Base-by-base conservation (phyloP, 345 rosid species). In the Turritis glabra region DNA sequence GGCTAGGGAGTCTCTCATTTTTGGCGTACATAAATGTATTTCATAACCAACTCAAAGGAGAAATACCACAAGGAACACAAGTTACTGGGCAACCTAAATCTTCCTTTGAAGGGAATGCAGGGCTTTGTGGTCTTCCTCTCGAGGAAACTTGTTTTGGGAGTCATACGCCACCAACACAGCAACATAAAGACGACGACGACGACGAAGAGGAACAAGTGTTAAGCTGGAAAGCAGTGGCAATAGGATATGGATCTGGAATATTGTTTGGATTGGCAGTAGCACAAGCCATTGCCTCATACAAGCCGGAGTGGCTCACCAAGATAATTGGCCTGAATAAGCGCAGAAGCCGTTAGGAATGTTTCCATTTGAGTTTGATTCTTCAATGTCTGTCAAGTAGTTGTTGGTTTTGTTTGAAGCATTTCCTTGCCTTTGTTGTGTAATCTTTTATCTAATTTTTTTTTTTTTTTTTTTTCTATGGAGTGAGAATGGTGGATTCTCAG, bases 71-170 rank as follows among this genome's bases (percentile, higher is more conserved):
- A 63, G 70, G 70, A 41, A 2, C 77, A 21, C 77, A 73, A 0
- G 53, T 73, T 0, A 64, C 4, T 29, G 71, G 77, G 1, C 64
- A 73, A 17, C 0, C 77, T 10, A 30, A 53, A 53, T 73, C 77
- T 0, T 73, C 70, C 0, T 73, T 73, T 17, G 47, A 72, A 52
- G 70, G 54, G 1, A 72, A 63, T 30, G 55, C 63, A 15, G 35
- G 70, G 26, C 70, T 72, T 63, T 72, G 77, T 72, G 77, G 77
- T 52, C 63, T 62, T 19, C 77, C 77, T 29, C 53, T 73, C 0
- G 9, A 27, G 0, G 35, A 63, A 40, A 62, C 0, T n/a, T 72
- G 76, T n/a, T 52, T 38, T 5, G 62, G 30, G 5, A 40, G 0
- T 38, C 40, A 11, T 4, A 0, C 32, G 0, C 33, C 62, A 7